A percentile compares a stretch with the other conserved stretches of the same genome.
Conservation (phyloP, 495 filamentous ascomycete genomes). For the Aspergillus ostianus region DNA sequence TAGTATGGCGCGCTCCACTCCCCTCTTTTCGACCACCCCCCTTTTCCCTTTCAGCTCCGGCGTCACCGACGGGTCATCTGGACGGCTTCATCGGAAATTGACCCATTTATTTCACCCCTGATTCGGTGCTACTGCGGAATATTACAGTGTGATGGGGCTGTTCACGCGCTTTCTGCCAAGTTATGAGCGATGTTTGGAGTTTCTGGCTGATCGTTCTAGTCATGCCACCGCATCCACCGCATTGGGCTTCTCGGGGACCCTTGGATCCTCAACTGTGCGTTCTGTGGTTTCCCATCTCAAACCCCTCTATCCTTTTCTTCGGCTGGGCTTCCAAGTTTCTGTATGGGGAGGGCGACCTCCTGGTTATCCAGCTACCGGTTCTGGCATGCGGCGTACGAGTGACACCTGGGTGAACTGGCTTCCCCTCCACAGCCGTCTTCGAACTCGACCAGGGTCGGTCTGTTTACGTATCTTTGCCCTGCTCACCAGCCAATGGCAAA, state of each 20-base stretch:
- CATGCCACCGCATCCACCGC: slow-evolving; percentile 5
- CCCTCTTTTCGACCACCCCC: slow-evolving; percentile 7
- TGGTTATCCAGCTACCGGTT: no score
- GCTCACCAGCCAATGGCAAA: slow-evolving; percentile 12
- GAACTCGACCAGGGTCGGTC: background rate
- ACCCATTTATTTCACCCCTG: slow-evolving; percentile 4
- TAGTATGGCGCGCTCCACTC: slow-evolving; percentile 8
- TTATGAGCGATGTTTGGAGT: no score
- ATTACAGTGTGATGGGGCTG: background rate
- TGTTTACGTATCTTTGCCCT: background rate
- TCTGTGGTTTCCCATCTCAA: no score
- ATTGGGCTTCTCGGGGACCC: no score
- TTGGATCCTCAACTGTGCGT: no score
- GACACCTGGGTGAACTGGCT: no score
- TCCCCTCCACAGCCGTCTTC: no score
- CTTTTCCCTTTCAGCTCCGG: slow-evolving; percentile 12
- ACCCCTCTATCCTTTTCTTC: no score
- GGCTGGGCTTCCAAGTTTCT: no score
- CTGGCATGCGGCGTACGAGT: no score
- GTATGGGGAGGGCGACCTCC: no score
- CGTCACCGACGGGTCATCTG: slow-evolving; percentile 10
- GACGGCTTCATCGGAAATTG: slow-evolving; percentile 1
- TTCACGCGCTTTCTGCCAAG: no score
- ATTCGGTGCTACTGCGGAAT: background rate
- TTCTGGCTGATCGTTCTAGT: background rate